Evolutionary conservation across 345 rosid genomes (phyloP), one percentile per base, ranked within the genome.

Genomic region (Lepidium sativum): DNA sequence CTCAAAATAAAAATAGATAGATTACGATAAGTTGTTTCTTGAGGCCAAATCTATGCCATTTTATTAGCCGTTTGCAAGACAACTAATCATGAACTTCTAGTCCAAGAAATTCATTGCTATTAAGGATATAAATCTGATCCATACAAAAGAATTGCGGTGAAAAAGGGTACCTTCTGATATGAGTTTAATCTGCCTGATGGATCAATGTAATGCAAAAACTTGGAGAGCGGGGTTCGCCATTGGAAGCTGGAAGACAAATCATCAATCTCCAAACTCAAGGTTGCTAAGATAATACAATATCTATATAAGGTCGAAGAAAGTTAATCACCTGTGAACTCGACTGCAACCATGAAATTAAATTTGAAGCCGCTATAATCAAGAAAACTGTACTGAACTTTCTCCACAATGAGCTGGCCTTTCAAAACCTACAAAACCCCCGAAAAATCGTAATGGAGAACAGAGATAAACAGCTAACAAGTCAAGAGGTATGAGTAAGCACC

Each of bases 291-390:
- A 17, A 16, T 60, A 67, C 56, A 4, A 17, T 21, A 39, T 23
- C 31, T 27, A 8, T 34, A 65, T 25, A 13, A 29, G 41, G 14
- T 32, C 42, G 21, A 65, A 72, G 50, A 58, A 40, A 61, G 42
- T 34, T 20, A 25, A 23, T 58, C 55, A 86, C 98, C 98, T 4
- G 98, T 92, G 71, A 92, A 92, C 77, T 92, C 98, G 49, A 89
- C 78, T 20, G 98, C 96, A 67, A 92, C 95, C 96, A 92, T 88
- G 61, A 92, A 92, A 65, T 85, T 88, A 21, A 88, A 82, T 74
- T 92, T 83, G 12, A 86, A 88, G 18, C 96, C 96, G 47, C 87
- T 82, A 77, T 92, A 92, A 74, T 89, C 96, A 69, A 92, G 78
- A 78, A 92, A 88, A 73, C 80, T 92, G 69, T 75, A 75, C 31